These are phyloP conservation scores for Physaria fendleri DNA, from an alignment of 345 rosid species.

Conservation along the genomic window DNA sequence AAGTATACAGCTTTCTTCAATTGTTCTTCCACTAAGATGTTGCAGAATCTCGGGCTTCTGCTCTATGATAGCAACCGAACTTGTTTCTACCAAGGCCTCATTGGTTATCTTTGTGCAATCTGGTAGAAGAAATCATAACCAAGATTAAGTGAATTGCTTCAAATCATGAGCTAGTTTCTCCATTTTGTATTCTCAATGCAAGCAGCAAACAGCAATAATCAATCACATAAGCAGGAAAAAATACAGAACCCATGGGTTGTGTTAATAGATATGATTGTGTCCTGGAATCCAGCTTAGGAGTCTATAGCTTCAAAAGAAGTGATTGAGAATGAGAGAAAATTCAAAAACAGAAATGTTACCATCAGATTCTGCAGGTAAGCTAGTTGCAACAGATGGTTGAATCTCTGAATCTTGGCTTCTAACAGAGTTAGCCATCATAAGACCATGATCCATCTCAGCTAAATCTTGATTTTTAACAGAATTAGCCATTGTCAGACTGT, in stretches of 20 bases:
- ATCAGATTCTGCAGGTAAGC: conserved; percentile 16
- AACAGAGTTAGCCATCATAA: conserved; percentile 1
- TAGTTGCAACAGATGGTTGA: conserved; percentile 8
- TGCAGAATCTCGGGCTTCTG: conserved; percentile 29
- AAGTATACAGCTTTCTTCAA: conserved; percentile 64
- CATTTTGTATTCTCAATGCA: not conserved
- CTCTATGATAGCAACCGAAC: conserved; percentile 10
- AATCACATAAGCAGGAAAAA: too few species aligned
- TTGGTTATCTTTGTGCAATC: conserved; percentile 29
- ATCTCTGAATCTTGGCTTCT: conserved; percentile 17
- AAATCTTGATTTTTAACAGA: conserved; percentile 5
- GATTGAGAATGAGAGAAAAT: not conserved
- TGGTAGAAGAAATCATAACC: conserved; percentile 12
- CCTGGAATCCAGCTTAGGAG: not conserved
- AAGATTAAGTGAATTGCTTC: not conserved
- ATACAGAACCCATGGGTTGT: too few species aligned
- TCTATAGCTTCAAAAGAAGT: not conserved
- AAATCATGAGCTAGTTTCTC: not conserved
- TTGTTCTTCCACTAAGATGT: conserved; percentile 26
- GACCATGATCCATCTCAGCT: not conserved
- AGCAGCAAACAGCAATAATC: too few species aligned
- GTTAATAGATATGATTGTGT: too few species aligned
- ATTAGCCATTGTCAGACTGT: not conserved
- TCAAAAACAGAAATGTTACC: conserved; percentile 17
- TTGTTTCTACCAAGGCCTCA: too few species aligned